These are phyloP conservation scores for Cichorium intybus DNA, from an alignment of 140 eudicot species.

Conservation along the genomic window DNA sequence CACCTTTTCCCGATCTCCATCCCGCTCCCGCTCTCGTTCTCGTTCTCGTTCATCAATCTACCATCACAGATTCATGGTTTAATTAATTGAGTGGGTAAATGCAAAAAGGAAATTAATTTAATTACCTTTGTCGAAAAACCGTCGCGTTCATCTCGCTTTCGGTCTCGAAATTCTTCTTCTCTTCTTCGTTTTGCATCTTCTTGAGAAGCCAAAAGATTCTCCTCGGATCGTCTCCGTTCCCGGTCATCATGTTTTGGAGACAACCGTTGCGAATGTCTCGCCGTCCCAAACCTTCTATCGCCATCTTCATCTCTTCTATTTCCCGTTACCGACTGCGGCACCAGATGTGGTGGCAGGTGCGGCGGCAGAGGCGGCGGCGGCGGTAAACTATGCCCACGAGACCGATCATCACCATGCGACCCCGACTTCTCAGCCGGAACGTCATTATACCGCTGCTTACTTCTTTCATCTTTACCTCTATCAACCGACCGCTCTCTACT, in stretches of 20 bases:
- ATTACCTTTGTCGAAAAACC: slow-evolving; percentile 58
- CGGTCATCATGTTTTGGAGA: slow-evolving; percentile 94
- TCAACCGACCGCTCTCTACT: slow-evolving; percentile 93
- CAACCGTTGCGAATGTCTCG: slow-evolving; percentile 77
- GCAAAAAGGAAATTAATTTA: background rate
- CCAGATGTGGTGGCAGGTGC: slow-evolving; percentile 84
- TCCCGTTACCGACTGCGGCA: slow-evolving; percentile 73
- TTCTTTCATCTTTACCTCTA: slow-evolving; percentile 79
- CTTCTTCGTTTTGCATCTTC: slow-evolving; percentile 88
- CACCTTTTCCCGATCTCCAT: slow-evolving; percentile 66
- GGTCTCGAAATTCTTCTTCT: slow-evolving; percentile 89
- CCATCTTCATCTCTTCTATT: slow-evolving; percentile 81
- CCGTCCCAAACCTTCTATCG: slow-evolving; percentile 74
- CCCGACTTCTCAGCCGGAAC: slow-evolving; percentile 52
- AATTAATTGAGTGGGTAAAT: background rate
- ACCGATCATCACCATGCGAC: slow-evolving; percentile 64
- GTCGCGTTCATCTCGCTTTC: slow-evolving; percentile 96
- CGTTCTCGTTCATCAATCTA: slow-evolving; percentile 81
- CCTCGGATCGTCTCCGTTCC: slow-evolving; percentile 93
- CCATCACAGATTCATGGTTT: background rate
- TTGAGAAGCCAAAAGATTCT: slow-evolving; percentile 47
- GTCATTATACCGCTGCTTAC: slow-evolving; percentile 57
- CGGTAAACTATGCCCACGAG: slow-evolving; percentile 79
- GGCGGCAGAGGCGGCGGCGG: slow-evolving; percentile 97
- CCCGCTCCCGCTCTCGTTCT: slow-evolving; percentile 79